Conservation (phyloP, 805 yeast species). For the Jamesozyma jinghongensis region DNA sequence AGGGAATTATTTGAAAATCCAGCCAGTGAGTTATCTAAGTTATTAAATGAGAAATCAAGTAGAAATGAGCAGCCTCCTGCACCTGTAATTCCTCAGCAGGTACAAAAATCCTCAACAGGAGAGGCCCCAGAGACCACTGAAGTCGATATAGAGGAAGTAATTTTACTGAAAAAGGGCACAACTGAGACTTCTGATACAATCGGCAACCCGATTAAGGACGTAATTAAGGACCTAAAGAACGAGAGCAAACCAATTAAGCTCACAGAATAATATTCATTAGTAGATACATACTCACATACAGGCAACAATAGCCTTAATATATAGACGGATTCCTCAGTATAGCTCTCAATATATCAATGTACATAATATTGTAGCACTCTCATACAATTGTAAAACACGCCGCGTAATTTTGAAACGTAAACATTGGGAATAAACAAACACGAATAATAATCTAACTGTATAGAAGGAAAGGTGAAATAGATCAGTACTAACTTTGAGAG, state of each 20-base stretch:
- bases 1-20: constrained; percentile 44
- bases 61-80: constrained; percentile 7
- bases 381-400: too few relatives aligned
- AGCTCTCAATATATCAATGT: too few relatives aligned
- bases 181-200: too few relatives aligned
- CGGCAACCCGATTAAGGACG: constrained; percentile 11
- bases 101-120: not conserved
- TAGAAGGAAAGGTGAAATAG: too few relatives aligned
- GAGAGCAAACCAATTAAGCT: constrained; percentile 10
- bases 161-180: not conserved
- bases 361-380: too few relatives aligned
- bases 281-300: constrained; percentile 1
- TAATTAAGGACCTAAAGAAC: constrained; percentile 14
- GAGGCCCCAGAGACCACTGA: not conserved
- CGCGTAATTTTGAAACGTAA: too few relatives aligned
- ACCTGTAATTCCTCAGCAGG: not conserved
- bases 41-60: constrained; percentile 31
- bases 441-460: too few relatives aligned
- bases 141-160: not conserved
- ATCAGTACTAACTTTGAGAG: too few relatives aligned
- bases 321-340: not conserved
- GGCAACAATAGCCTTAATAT: not conserved
- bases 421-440: too few relatives aligned
- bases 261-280: not conserved
- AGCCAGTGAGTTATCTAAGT: constrained; percentile 32